These are phyloP conservation scores for Schrenkiella parvula DNA, from an alignment of 345 rosid genomes.

Conservation along the genomic window DNA sequence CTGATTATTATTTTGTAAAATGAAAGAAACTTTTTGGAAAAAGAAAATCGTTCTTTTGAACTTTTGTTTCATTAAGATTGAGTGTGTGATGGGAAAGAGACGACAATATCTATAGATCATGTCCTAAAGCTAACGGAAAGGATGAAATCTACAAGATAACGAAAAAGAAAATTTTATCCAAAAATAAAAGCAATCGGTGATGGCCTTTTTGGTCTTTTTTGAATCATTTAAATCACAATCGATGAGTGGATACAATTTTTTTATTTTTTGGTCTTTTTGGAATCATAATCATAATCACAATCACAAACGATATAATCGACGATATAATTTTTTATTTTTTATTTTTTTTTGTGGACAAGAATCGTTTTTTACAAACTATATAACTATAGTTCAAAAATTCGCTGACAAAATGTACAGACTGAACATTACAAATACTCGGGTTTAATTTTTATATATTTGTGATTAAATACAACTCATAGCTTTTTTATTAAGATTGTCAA, in stretches of 20 bases:
- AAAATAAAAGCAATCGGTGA: neutral
- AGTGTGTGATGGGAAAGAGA: neutral
- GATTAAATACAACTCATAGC: neutral
- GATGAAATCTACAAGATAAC: neutral
- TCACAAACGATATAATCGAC: too few species aligned
- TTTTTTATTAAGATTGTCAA: too few species aligned
- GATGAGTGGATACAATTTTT: neutral
- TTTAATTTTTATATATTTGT: neutral
- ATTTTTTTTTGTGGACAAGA: too few species aligned
- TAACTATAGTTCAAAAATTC: neutral
- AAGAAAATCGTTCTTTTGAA: neutral
- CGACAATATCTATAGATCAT: conserved; percentile 20
- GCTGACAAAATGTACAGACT: neutral
- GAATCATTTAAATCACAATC: neutral
- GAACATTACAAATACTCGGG: neutral
- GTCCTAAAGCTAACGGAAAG: neutral
- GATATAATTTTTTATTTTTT: too few species aligned
- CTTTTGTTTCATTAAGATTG: conserved; percentile 26
- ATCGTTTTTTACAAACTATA: too few species aligned
- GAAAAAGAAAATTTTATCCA: neutral
- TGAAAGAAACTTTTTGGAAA: neutral
- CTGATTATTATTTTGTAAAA: too few species aligned
- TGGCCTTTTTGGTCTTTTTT: neutral
- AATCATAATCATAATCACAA: too few species aligned
- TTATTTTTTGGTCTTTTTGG: too few species aligned